Evolutionary conservation across 768 basidiomycete genomes (phyloP), one percentile per base, ranked within the genome.

Genomic region (Suillus weaverae): DNA sequence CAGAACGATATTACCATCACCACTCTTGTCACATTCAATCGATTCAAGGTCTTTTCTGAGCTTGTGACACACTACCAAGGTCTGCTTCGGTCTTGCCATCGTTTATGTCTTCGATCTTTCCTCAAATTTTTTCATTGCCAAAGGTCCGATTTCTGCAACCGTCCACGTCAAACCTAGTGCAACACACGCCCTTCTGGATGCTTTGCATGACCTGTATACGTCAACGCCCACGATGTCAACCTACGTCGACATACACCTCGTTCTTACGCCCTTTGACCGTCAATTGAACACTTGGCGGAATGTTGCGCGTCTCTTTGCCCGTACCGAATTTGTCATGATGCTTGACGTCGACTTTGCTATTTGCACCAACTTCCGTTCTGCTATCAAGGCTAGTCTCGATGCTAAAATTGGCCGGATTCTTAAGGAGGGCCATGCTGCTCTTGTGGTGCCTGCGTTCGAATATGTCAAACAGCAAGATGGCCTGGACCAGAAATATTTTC

Each of bases 271-370:
- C 4, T 91, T 90, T 67, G 89, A 89, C 66, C 85, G 93, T 6
- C 91, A 94, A 73, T 89, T 96, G 81, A 96, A 96, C 75, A 87
- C 91, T 30, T 95, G 93, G 91, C 84, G 94, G 39, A 95, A 95
- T 73, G 85, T 88, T 50, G 94, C 94, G 4, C 86, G 94, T 48
- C 80, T 93, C 60, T 92, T 94, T 70, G 89, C 93, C 5, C 85
- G 92, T 16, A 94, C 94, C 9, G 85, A 90, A 67, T 92, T 86
- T 69, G 85, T 95, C 64, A 91, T 95, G 88, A 91, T 95, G 89
- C 86, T 95, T 60, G 95, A 96, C 73, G 89, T 95, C 66, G 94
- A 95, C 74, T 95, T 96, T 74, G 89, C 85, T 38, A 76, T 91
- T 13, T 94, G 93, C 74, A 94, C 94, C 55, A 87, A 92, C 77